Percentiles rank a stretch among this genome's conserved stretches.
Evolutionary conservation across 352 stramenopile genomes (phyloP).

Genomic region (Pythium dissotocum): DNA sequence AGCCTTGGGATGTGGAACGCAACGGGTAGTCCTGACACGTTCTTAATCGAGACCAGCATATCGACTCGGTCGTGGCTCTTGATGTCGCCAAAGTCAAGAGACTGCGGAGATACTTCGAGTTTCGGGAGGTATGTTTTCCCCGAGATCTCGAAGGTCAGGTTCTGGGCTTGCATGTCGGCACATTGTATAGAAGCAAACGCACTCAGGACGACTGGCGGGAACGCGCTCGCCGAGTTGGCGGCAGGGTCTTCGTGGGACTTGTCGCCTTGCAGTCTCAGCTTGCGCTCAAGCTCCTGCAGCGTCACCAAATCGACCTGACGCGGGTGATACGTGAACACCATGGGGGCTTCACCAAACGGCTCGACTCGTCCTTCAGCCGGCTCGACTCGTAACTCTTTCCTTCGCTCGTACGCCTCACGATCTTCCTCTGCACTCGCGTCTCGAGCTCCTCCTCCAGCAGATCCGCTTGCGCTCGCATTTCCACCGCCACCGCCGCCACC

Average conservation of each 20-base stretch:
- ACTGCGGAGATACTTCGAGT: slow-evolving; percentile 42
- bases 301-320: slow-evolving; percentile 35
- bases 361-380: slow-evolving; percentile 62
- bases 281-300: slow-evolving; percentile 32
- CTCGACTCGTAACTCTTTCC: slow-evolving; percentile 65
- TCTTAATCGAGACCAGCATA: slow-evolving; percentile 86
- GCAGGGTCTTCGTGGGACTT: slow-evolving; percentile 7
- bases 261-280: slow-evolving; percentile 6
- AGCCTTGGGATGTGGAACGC: slow-evolving; percentile 62
- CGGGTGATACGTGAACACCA: slow-evolving; percentile 60
- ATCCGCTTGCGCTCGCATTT: slow-evolving; percentile 2
- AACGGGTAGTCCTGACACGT: slow-evolving; percentile 65
- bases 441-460: slow-evolving; percentile 4
- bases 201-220: slow-evolving; percentile 36
- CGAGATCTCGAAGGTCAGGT: slow-evolving; percentile 74
- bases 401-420: slow-evolving; percentile 61
- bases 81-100: slow-evolving; percentile 85
- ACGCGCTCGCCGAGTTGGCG: neutral
- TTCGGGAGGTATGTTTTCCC: slow-evolving; percentile 59
- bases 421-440: slow-evolving; percentile 43
- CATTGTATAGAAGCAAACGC: slow-evolving; percentile 80
- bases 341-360: slow-evolving; percentile 44
- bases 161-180: slow-evolving; percentile 62
- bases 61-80: slow-evolving; percentile 77
- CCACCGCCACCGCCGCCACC: slow-evolving; percentile 7